These are phyloP conservation scores for Lagenidium giganteum DNA, from an alignment of 352 stramenopile species.

Conservation along the genomic window DNA sequence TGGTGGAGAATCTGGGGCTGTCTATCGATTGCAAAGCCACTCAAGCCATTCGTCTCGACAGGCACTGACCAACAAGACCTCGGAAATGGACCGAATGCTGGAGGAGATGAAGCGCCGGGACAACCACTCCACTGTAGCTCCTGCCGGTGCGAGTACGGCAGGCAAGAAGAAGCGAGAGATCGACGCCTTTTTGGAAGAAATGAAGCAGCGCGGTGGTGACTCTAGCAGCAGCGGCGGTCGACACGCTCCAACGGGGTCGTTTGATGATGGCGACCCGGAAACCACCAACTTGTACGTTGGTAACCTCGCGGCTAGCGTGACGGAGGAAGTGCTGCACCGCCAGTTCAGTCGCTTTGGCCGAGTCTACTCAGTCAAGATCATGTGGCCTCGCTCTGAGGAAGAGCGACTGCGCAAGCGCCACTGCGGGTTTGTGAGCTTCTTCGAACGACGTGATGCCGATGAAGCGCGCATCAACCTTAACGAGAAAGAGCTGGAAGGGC, in stretches of 20 bases:
- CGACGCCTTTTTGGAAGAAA: slow-evolving; percentile 86
- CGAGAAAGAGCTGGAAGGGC: slow-evolving; percentile 71
- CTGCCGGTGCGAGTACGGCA: background rate
- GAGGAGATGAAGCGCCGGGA: slow-evolving; percentile 70
- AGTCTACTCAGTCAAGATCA: slow-evolving; percentile 96
- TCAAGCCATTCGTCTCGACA: background rate
- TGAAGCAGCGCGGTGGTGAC: slow-evolving; percentile 41
- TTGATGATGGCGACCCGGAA: slow-evolving; percentile 75
- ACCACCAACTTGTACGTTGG: slow-evolving; percentile 95
- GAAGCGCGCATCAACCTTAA: slow-evolving; percentile 64
- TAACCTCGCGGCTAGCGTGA: slow-evolving; percentile 91
- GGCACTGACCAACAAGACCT: slow-evolving; percentile 28
- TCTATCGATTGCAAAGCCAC: slow-evolving; percentile 12
- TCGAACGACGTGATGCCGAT: slow-evolving; percentile 73
- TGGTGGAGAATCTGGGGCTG: too few relatives aligned
- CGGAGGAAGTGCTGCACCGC: slow-evolving; percentile 86
- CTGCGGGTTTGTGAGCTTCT: slow-evolving; percentile 96
- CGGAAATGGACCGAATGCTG: slow-evolving; percentile 66
- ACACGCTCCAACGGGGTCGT: slow-evolving; percentile 86
- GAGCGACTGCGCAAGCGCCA: slow-evolving; percentile 88
- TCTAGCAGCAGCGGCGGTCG: too few relatives aligned
- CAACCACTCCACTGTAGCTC: background rate
- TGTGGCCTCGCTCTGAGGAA: slow-evolving; percentile 96
- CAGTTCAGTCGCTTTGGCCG: slow-evolving; percentile 89
- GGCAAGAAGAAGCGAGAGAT: slow-evolving; percentile 66